These are phyloP conservation scores for Endotrypanum monterogeii DNA, from an alignment of 208 protist genomes.

Conservation along the genomic window DNA sequence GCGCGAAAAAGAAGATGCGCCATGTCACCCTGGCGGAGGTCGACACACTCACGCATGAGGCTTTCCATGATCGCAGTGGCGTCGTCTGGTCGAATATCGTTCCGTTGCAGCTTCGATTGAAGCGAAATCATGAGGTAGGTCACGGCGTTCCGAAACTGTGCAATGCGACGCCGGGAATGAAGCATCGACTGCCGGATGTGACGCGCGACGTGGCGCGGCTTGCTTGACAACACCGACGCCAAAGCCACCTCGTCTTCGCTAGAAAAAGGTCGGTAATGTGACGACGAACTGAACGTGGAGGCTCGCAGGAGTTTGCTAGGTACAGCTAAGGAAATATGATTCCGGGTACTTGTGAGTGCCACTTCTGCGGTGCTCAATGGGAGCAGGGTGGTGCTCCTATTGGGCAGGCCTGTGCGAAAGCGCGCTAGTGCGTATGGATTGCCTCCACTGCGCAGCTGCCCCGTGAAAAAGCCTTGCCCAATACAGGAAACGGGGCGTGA, in stretches of 20 bases:
- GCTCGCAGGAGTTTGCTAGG: not conserved
- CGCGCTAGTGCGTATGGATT: not conserved
- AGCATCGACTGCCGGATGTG: slow-evolving; percentile 89
- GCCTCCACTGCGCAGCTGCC: not conserved
- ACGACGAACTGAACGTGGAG: not conserved
- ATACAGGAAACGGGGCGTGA: not conserved
- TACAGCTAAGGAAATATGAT: not conserved
- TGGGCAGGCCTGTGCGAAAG: not conserved
- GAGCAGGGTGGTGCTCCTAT: not conserved
- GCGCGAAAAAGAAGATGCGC: slow-evolving; percentile 91
- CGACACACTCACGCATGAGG: slow-evolving; percentile 90
- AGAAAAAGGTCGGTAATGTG: slow-evolving; percentile 74
- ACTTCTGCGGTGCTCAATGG: not conserved
- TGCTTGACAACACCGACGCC: slow-evolving; percentile 66
- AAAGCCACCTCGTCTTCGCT: slow-evolving; percentile 84
- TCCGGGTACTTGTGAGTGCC: not conserved
- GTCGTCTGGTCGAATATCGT: slow-evolving; percentile 66
- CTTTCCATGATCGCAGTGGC: slow-evolving; percentile 80
- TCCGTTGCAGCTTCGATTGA: slow-evolving; percentile 80
- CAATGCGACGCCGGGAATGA: slow-evolving; percentile 63
- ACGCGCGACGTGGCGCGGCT: slow-evolving; percentile 80
- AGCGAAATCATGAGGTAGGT: slow-evolving; percentile 92
- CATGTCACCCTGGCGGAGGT: slow-evolving; percentile 89
- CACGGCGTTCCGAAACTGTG: slow-evolving; percentile 90
- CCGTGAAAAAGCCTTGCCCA: not conserved